A percentile compares a stretch with the other conserved stretches of the same genome.
Evolutionary conservation across 768 basidiomycete genomes (phyloP).

Genomic region (Pilatotrama ljubarskyi): DNA sequence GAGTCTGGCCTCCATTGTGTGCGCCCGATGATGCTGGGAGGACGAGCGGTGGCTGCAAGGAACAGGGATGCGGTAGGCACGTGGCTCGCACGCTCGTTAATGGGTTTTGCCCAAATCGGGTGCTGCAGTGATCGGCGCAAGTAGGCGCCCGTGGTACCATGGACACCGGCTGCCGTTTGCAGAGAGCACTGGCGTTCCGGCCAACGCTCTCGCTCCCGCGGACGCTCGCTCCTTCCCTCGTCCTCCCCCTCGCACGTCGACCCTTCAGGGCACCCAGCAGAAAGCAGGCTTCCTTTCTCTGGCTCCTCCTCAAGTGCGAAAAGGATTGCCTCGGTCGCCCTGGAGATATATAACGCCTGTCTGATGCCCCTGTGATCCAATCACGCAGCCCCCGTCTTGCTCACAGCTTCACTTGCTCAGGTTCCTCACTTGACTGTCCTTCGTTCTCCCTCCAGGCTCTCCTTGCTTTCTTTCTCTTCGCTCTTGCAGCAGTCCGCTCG

Average conservation of each 20-base stretch:
- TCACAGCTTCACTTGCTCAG: slow-evolving; percentile 7
- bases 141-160: slow-evolving; percentile 18
- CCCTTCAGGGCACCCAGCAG: not conserved
- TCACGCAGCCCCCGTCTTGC: slow-evolving; percentile 9
- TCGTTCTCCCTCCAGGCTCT: slow-evolving; percentile 6
- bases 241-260: slow-evolving; percentile 1
- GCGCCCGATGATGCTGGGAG: not conserved
- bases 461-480: slow-evolving; percentile 8
- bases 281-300: slow-evolving; percentile 17
- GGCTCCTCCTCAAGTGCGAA: not conserved
- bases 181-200: not conserved
- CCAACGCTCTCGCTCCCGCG: not conserved
- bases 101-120: not conserved
- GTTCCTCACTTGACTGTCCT: not conserved
- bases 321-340: slow-evolving; percentile 31
- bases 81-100: not conserved
- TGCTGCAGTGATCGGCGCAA: slow-evolving; percentile 1
- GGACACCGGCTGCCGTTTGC: slow-evolving; percentile 13
- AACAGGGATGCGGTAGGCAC: not conserved
- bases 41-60: slow-evolving; percentile 12
- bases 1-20: slow-evolving; percentile 65
- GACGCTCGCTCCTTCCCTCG: not conserved
- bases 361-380: slow-evolving; percentile 25
- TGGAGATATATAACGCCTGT: slow-evolving; percentile 31
- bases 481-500: not conserved